phyloP scores from a whole-genome alignment of 108 stramenopile genomes.

The Cyclotella atomus region DNA sequence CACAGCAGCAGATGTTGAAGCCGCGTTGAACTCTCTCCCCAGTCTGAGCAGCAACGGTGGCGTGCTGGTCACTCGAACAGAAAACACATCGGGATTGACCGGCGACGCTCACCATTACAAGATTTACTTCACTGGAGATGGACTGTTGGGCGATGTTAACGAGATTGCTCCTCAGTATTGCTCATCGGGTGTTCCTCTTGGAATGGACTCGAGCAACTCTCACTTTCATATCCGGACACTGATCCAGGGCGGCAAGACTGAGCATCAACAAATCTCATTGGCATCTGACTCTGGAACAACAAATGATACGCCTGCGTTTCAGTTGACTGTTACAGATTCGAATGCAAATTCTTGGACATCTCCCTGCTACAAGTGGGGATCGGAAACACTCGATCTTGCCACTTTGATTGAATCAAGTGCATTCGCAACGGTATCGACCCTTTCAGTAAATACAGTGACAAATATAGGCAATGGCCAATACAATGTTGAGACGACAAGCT shows the following conservation, averaged over 20 bases:
- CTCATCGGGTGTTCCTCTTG: slow-evolving; percentile 21
- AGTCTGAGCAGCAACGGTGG: slow-evolving; percentile 42
- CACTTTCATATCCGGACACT: slow-evolving; percentile 56
- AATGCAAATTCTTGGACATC: slow-evolving; percentile 42
- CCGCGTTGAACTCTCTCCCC: slow-evolving; percentile 54
- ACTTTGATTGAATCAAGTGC: slow-evolving; percentile 53
- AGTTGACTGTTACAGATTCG: slow-evolving; percentile 41
- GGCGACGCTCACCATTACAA: slow-evolving; percentile 73
- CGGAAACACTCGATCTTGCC: slow-evolving; percentile 53
- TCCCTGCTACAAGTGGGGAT: slow-evolving; percentile 64
- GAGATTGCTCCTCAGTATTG: slow-evolving; percentile 48
- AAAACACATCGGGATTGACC: slow-evolving; percentile 44
- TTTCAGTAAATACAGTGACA: slow-evolving; percentile 7
- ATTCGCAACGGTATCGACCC: slow-evolving; percentile 24
- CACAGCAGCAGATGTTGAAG: slow-evolving; percentile 54
- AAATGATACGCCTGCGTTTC: slow-evolving; percentile 44
- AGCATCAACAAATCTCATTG: slow-evolving; percentile 62
- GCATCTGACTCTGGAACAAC: slow-evolving; percentile 62
- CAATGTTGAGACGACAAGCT: slow-evolving; percentile 25
- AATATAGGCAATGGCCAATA: slow-evolving; percentile 24
- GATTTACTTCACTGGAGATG: slow-evolving; percentile 69
- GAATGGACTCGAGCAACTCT: slow-evolving; percentile 47
- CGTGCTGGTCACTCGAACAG: slow-evolving; percentile 55
- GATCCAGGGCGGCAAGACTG: slow-evolving; percentile 70
- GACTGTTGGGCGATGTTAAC: slow-evolving; percentile 63